Conservation (phyloP, 1,284 basidiomycete species). For the Thelephora terrestris region DNA sequence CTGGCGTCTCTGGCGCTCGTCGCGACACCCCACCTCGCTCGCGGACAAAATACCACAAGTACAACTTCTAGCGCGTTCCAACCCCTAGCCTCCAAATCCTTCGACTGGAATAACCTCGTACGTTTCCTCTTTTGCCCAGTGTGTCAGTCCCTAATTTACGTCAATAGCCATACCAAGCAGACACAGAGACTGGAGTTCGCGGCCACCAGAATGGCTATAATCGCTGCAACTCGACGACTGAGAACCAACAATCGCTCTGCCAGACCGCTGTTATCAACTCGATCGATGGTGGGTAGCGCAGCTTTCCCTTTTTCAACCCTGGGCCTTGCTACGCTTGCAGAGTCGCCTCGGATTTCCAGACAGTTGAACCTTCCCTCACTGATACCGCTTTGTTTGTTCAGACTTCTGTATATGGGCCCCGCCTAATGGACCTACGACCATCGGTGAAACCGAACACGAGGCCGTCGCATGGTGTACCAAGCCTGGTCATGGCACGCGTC, state of each 20-base stretch:
- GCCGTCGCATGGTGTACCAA: constrained; percentile 71
- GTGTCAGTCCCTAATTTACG: not conserved
- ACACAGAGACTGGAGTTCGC: constrained; percentile 38
- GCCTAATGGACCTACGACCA: constrained; percentile 31
- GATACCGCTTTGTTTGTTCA: constrained; percentile 11
- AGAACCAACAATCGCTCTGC: constrained; percentile 47
- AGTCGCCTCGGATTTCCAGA: too few species aligned
- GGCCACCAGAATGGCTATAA: constrained; percentile 59
- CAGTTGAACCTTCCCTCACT: constrained; percentile 10
- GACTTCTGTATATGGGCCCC: constrained; percentile 63
- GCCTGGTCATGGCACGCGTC: constrained; percentile 51
- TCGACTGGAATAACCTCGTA: constrained; percentile 38
- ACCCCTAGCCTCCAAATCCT: constrained; percentile 44
- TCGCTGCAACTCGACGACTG: constrained; percentile 60
- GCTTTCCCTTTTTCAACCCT: not conserved
- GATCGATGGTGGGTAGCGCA: constrained; percentile 34
- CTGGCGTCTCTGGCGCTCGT: constrained; percentile 29
- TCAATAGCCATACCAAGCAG: constrained; percentile 45
- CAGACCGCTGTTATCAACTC: constrained; percentile 51
- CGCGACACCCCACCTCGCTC: constrained; percentile 22
- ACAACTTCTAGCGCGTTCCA: constrained; percentile 15
- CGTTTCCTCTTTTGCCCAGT: constrained; percentile 11
- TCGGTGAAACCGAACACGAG: constrained; percentile 57
- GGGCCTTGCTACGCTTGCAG: not conserved
- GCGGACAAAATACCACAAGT: constrained; percentile 15